Percentiles rank a stretch among this genome's conserved stretches.
Conservation (phyloP, 768 basidiomycete genomes). For the Epithele typhae region DNA sequence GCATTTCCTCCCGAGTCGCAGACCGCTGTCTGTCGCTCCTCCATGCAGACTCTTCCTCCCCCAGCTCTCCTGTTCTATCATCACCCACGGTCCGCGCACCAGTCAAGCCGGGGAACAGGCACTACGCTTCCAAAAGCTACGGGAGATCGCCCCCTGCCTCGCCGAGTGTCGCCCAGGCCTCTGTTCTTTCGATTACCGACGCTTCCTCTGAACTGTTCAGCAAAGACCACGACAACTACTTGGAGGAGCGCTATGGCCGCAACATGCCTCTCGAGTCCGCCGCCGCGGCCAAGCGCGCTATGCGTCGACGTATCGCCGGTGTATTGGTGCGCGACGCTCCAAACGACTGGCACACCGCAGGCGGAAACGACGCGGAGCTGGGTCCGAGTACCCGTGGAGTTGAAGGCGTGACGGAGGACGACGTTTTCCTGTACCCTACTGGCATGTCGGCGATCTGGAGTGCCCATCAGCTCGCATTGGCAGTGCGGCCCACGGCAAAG, state of each 20-base stretch:
- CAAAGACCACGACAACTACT: conserved; percentile 64
- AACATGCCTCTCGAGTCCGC: conserved; percentile 76
- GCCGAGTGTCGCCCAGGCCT: neutral
- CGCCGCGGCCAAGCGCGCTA: conserved; percentile 75
- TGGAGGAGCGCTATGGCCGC: conserved; percentile 94
- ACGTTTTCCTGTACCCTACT: conserved; percentile 82
- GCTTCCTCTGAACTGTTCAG: conserved; percentile 42
- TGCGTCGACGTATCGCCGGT: conserved; percentile 88
- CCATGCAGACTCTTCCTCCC: conserved; percentile 29
- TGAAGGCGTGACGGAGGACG: conserved; percentile 68
- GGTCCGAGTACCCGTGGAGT: conserved; percentile 70
- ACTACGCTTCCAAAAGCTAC: conserved; percentile 46
- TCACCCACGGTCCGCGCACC: conserved; percentile 26
- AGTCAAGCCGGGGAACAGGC: conserved; percentile 48
- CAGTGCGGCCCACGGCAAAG: conserved; percentile 56
- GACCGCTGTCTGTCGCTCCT: conserved; percentile 77
- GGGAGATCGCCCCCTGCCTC: conserved; percentile 15
- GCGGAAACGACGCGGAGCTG: conserved; percentile 40
- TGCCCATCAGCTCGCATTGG: conserved; percentile 69
- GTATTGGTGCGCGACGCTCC: conserved; percentile 62
- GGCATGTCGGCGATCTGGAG: conserved; percentile 97
- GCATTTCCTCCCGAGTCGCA: conserved; percentile 84
- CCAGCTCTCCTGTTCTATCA: conserved; percentile 4
- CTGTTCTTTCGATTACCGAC: neutral
- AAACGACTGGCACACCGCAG: conserved; percentile 39